Conservation (phyloP, 2,329 filamentous ascomycete species). For the Trichoderma harzianum region DNA sequence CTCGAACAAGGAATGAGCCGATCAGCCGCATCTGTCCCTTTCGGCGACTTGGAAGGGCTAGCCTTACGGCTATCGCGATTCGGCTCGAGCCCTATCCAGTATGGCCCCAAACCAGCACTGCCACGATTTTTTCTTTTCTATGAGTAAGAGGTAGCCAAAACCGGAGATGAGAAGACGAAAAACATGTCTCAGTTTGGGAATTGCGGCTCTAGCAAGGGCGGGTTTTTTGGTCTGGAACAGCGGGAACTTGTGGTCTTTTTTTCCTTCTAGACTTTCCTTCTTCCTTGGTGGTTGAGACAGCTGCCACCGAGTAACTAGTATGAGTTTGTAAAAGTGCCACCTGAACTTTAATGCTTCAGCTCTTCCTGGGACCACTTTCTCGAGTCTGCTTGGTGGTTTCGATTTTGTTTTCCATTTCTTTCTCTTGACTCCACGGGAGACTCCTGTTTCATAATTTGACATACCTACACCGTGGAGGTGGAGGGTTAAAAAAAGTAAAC, state of each 20-base stretch:
- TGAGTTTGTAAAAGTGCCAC: conserved; percentile 5
- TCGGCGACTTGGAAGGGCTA: conserved; percentile 2
- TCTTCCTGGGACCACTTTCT: neutral
- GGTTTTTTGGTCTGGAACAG: neutral
- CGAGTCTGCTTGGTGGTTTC: neutral
- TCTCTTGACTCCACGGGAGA: neutral
- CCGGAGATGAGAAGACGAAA: neutral
- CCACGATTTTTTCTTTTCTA: neutral
- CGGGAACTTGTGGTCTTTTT: neutral
- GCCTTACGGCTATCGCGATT: conserved; percentile 5
- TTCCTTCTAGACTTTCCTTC: neutral
- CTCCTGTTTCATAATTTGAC: neutral
- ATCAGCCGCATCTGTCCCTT: conserved; percentile 3
- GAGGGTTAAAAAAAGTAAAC: neutral
- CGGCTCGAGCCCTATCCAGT: neutral
- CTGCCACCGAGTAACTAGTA: neutral
- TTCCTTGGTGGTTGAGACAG: neutral
- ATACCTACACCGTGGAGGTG: neutral
- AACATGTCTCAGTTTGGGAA: neutral
- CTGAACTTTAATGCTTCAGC: conserved; percentile 16
- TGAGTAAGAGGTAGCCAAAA: neutral
- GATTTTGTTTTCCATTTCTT: neutral
- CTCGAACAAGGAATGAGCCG: neutral
- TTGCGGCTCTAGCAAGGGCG: neutral
- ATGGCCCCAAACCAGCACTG: conserved; percentile 1